Evolutionary conservation across 768 basidiomycete genomes (phyloP), one percentile per base, ranked within the genome.

Genomic region (Boletus subcaerulescens): DNA sequence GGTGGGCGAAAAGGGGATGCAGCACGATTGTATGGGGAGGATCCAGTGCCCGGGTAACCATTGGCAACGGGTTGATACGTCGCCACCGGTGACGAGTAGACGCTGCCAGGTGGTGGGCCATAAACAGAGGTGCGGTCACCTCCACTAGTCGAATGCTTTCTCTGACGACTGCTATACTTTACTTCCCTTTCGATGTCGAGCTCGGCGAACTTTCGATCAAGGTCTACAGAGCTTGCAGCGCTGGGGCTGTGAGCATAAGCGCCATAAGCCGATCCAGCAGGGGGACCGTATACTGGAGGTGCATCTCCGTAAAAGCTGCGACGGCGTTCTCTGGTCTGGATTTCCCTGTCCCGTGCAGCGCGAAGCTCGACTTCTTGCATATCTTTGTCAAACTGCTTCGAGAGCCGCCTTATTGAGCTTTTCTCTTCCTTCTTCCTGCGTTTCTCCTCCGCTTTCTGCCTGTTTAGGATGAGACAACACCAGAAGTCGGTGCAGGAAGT

Each of bases 311-410:
- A 74, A 65, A 82, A 79, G 60, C 83, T 85, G 62, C 77, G 80
- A 47, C 83, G 77, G 45, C 82, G 78, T 62, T 84, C 80, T 49
- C 68, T 66, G 15, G 60, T 65, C 44, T 80, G 74, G 5, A 75
- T 72, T 63, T 86, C 85, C 40, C 76, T 74, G 57, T 84, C 86
- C 43, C 84, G 82, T 24, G 80, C 83, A 29, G 75, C 71, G 46
- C 79, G 78, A 29, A 82, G 71, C n/a, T 84, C 82, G 38, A 75
- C 73, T 26, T 86, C 83, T 49, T 77, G 71, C 59, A 80, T 69
- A 18, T 75, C 77, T 43, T 67, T 73, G 26, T 77, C 77, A 39
- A 70, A 76, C 33, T 66, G 67, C 50, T 69, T 72, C 48, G 66
- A 67, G 48, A 73, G 65, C 24, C 75, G 72, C 63, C 67, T 78